Conservation (phyloP, 495 filamentous ascomycete species). For the Trypethelium eluteriae region DNA sequence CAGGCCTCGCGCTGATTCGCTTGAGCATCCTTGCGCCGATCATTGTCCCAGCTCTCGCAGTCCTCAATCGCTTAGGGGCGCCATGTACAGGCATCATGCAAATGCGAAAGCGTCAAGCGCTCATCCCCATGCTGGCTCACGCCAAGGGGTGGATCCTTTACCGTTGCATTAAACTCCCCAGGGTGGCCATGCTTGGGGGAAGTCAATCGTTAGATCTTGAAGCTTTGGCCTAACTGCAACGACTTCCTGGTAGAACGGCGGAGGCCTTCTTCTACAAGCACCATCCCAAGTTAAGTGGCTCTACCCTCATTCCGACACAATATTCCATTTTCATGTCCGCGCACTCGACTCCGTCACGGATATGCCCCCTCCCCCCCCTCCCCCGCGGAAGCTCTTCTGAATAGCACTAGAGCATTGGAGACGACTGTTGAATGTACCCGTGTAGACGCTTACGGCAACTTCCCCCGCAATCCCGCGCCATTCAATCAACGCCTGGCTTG, state of each 20-base stretch:
- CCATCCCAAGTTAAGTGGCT: not conserved
- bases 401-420: not conserved
- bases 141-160: constrained; percentile 6
- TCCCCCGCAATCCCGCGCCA: constrained; percentile 10
- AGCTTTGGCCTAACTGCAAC: not conserved
- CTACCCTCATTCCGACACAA: not conserved
- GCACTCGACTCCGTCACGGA: not conserved
- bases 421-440: not conserved
- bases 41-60: too few relatives aligned
- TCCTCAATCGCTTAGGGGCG: not conserved
- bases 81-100: not conserved
- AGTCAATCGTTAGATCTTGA: constrained; percentile 11
- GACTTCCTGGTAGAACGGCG: not conserved
- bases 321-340: not conserved
- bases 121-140: not conserved
- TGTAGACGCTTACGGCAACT: constrained; percentile 4
- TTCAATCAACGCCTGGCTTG: constrained; percentile 6
- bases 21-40: too few relatives aligned
- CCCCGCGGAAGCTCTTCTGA: not conserved
- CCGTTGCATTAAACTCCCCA: constrained; percentile 3
- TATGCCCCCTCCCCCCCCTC: not conserved
- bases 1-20: too few relatives aligned
- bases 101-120: not conserved
- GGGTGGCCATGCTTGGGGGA: not conserved
- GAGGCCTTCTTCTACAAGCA: not conserved